Conservation (phyloP, 2,329 filamentous ascomycete genomes). For the Penicillium nordicum region DNA sequence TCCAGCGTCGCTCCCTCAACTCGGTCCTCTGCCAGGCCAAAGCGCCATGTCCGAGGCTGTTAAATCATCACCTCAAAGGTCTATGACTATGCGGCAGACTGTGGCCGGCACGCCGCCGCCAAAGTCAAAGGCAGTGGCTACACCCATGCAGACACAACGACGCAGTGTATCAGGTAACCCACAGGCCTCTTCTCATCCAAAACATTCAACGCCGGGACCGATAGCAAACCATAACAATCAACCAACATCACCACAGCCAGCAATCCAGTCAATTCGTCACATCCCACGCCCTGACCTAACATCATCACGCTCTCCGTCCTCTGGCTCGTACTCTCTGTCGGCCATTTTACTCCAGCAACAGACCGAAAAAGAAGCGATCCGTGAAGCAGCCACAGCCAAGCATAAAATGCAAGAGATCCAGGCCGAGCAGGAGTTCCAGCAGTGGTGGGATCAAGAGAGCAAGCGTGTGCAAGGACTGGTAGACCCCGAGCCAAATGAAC, state of each 20-base stretch:
- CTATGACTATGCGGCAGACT: conserved; percentile 62
- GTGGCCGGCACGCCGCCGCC: conserved; percentile 47
- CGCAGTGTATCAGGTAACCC: conserved; percentile 26
- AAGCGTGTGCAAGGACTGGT: conserved; percentile 35
- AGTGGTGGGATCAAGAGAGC: conserved; percentile 49
- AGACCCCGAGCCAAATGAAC: conserved; percentile 21
- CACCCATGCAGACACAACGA: conserved; percentile 49
- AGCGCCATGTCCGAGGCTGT: conserved; percentile 14
- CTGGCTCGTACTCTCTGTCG: conserved; percentile 69
- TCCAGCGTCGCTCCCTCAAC: conserved; percentile 13
- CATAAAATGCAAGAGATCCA: conserved; percentile 91
- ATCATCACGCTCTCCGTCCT: conserved; percentile 51
- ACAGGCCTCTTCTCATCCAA: conserved; percentile 13
- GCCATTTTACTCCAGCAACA: conserved; percentile 88
- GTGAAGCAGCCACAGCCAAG: conserved; percentile 75
- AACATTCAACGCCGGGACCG: conserved; percentile 23
- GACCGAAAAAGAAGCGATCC: conserved; percentile 75
- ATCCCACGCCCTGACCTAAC: conserved; percentile 42
- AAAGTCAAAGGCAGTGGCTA: conserved; percentile 26
- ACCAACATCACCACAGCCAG: conserved; percentile 27
- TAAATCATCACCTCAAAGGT: conserved; percentile 33
- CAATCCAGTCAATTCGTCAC: conserved; percentile 48
- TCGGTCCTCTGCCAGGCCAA: conserved; percentile 40
- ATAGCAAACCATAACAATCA: conserved; percentile 20
- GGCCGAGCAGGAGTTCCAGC: conserved; percentile 91